Evolutionary conservation across 495 filamentous ascomycete species (phyloP).

Genomic region (Collariella sp.): DNA sequence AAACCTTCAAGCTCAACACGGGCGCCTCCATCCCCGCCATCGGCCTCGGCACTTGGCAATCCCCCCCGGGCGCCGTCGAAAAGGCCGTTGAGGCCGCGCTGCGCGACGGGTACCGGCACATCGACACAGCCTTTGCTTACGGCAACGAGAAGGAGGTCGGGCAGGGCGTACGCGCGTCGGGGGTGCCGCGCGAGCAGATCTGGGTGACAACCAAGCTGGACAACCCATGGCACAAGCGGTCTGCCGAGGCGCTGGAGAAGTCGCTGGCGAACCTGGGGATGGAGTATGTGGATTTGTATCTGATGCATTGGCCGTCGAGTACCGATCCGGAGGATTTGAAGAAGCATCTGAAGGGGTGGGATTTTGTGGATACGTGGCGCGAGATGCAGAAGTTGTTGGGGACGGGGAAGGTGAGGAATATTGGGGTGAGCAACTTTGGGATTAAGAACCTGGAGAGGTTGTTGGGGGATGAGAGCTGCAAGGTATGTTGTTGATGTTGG

Average conservation of each 20-base stretch:
- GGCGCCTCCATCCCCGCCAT: constrained; percentile 71
- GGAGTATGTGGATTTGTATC: constrained; percentile 77
- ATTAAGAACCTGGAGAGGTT: constrained; percentile 59
- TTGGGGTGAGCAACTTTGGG: constrained; percentile 74
- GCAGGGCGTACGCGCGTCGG: constrained; percentile 67
- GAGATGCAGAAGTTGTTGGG: constrained; percentile 74
- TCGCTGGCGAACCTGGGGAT: constrained; percentile 62
- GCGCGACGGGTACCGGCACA: constrained; percentile 53
- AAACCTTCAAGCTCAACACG: constrained; percentile 70
- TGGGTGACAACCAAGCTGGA: constrained; percentile 86
- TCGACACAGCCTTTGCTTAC: constrained; percentile 67
- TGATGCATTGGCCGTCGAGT: constrained; percentile 73
- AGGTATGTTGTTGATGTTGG: constrained; percentile 22
- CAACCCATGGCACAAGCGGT: constrained; percentile 67
- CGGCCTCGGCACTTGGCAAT: constrained; percentile 82
- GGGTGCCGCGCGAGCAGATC: constrained; percentile 71
- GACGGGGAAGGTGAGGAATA: constrained; percentile 73
- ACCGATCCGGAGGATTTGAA: constrained; percentile 34
- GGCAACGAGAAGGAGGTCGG: constrained; percentile 80
- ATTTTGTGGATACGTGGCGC: constrained; percentile 76
- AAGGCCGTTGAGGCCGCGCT: constrained; percentile 68
- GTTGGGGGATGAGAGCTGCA: constrained; percentile 48
- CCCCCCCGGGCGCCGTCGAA: constrained; percentile 35
- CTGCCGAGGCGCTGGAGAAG: constrained; percentile 55
- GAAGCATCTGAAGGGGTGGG: constrained; percentile 51